These are phyloP conservation scores for Sporothrix curviconia DNA, from an alignment of 2,329 filamentous ascomycete species.

Conservation along the genomic window DNA sequence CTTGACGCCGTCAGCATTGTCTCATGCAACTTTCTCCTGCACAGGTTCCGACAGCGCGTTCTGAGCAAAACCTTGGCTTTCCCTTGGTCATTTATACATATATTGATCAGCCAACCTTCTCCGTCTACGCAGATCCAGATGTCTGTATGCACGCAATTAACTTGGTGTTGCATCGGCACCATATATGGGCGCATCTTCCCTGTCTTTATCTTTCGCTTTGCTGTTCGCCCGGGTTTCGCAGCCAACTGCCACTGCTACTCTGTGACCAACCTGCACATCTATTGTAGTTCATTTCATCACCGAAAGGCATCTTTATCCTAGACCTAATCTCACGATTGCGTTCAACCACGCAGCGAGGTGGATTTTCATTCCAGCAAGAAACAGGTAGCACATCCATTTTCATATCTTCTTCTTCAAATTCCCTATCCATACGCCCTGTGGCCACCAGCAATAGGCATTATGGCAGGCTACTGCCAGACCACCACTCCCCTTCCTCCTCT, in stretches of 20 bases:
- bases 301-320: not conserved
- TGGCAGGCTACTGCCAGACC: not conserved
- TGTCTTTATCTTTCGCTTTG: not conserved
- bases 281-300: too few relatives aligned
- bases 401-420: not conserved
- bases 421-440: not conserved
- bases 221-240: not conserved
- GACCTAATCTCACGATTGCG: constrained; percentile 23
- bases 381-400: constrained; percentile 25
- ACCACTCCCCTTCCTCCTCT: not conserved
- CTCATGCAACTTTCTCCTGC: not conserved
- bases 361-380: constrained; percentile 27
- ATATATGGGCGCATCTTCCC: too few relatives aligned
- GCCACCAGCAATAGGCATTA: not conserved
- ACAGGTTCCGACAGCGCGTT: constrained; percentile 1
- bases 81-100: not conserved
- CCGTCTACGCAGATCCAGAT: too few relatives aligned
- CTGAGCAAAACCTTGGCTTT: constrained; percentile 1
- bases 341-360: constrained; percentile 23
- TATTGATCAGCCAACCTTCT: not conserved
- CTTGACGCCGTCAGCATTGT: not conserved
- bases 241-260: too few relatives aligned
- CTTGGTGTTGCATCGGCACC: too few relatives aligned
- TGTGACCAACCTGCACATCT: too few relatives aligned
- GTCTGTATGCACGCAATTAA: too few relatives aligned